Evolutionary conservation across 495 filamentous ascomycete genomes (phyloP), one percentile per base, ranked within the genome.

Genomic region (Sporormia fimetaria): DNA sequence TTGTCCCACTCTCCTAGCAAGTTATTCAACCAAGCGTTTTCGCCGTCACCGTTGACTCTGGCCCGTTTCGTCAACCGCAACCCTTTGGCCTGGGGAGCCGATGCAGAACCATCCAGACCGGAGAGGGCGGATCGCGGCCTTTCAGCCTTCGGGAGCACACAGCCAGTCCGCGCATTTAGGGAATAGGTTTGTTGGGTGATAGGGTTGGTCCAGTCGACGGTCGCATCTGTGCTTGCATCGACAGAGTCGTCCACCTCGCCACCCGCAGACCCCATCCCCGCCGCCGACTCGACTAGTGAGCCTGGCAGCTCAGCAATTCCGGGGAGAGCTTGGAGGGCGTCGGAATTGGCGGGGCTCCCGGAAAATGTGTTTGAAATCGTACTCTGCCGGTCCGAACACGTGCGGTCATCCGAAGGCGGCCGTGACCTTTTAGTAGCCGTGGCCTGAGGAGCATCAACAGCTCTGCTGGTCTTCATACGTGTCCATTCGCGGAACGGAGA

Each of bases 201-300:
- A 2, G 80, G 82, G 48, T 90, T 74, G n/a, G 61, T 63, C 85
- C 83, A 92, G 16, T 63, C 44, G 9, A 82, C 62, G 0, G 63
- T 55, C 2, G 63, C 58, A 22, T 54, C 50, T 11, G 21, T 3
- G 14, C 32, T 20, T 22, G 38, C 17, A 28, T 69, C 66, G 5
- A 32, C 26, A 18, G 25, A 3, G n/a, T 34, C 11, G 5, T 20
- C 20, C 17, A 9, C 10, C 9, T 17, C 16, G 9, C 7, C n/a
- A 21, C 5, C 14, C 10, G 24, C 3, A 8, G 7, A 3, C 12
- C 32, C 35, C 4, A 9, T 21, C 3, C 6, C 4, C 10, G 24
- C n/a, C n/a, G n/a, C n/a, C n/a, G n/a, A n/a, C n/a, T n/a, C n/a
- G n/a, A n/a, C n/a, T n/a, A n/a, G n/a, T n/a, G n/a, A n/a, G n/a